Evolutionary conservation across 2,329 filamentous ascomycete species (phyloP).

Genomic region (Stenocarpella maydis): DNA sequence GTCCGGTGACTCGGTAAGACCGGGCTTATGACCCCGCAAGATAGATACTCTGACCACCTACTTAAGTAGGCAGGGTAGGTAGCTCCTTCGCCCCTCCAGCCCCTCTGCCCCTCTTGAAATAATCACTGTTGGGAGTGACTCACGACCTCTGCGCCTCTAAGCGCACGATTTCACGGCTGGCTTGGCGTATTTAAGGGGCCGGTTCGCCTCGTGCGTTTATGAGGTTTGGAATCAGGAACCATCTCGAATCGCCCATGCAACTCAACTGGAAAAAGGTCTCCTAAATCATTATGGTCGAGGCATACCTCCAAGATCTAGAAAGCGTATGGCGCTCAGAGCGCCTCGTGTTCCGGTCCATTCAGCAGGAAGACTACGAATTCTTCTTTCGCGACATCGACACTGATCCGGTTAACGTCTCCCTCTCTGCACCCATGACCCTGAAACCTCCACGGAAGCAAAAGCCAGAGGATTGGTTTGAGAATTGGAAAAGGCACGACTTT

Average conservation of each 20-base stretch:
- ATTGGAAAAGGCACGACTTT: constrained; percentile 16
- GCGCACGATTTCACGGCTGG: not conserved
- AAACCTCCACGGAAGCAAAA: constrained; percentile 33
- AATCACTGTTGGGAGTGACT: not conserved
- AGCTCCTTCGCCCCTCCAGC: not conserved
- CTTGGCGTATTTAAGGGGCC: not conserved
- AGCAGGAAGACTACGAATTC: constrained; percentile 31
- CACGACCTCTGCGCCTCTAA: not conserved
- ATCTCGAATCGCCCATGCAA: not conserved
- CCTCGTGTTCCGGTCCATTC: constrained; percentile 40
- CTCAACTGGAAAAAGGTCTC: not conserved
- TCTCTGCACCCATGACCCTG: constrained; percentile 24
- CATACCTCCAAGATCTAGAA: constrained; percentile 19
- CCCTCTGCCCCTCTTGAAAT: not conserved
- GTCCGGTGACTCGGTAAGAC: not conserved
- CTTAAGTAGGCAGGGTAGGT: not conserved
- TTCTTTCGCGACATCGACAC: constrained; percentile 33
- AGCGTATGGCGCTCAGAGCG: constrained; percentile 39
- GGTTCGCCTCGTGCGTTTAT: not conserved
- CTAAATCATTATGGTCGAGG: not conserved
- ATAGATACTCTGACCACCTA: no score
- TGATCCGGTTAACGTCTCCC: constrained; percentile 37
- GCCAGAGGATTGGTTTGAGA: constrained; percentile 34
- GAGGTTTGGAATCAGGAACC: not conserved
- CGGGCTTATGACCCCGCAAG: not conserved